Evolutionary conservation across 768 basidiomycete genomes (phyloP).

Genomic region (Suillus subaureus): DNA sequence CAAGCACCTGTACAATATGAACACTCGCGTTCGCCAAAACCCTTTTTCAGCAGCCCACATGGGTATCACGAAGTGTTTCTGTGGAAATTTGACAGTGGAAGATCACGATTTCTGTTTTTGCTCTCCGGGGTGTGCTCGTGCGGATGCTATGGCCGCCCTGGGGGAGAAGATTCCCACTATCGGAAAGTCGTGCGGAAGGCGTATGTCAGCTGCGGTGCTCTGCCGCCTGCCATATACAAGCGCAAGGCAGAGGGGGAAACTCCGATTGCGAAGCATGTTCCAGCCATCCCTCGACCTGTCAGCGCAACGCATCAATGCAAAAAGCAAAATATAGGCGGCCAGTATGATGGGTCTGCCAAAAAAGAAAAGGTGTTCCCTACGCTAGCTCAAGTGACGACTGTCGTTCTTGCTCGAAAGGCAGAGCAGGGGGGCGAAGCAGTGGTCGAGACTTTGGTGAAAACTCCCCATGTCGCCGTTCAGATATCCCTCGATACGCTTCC

Average conservation of each 20-base stretch:
- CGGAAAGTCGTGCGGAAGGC: constrained; percentile 7
- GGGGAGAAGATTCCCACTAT: constrained; percentile 6
- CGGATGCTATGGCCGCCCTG: constrained; percentile 3
- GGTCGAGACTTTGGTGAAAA: not conserved
- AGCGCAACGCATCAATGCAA: not conserved
- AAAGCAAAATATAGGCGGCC: not conserved
- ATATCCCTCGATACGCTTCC: not conserved
- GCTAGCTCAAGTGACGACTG: not conserved
- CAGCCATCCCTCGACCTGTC: not conserved
- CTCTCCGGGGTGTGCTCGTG: constrained; percentile 8
- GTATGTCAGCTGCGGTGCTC: not conserved
- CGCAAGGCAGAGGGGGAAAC: not conserved
- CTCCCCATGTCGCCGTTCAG: not conserved
- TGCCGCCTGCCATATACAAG: not conserved
- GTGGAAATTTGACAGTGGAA: constrained; percentile 1
- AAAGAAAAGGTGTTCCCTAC: not conserved
- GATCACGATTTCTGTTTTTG: constrained; percentile 12
- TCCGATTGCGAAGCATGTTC: not conserved
- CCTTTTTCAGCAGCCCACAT: not conserved
- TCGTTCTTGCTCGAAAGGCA: constrained; percentile 1
- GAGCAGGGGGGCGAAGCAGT: not conserved
- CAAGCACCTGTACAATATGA: not conserved
- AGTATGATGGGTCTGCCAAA: not conserved
- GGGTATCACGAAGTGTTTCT: constrained; percentile 2
- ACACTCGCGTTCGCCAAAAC: not conserved